phyloP scores from a whole-genome alignment of 2,329 filamentous ascomycete species.

The Colletotrichum sp. region DNA sequence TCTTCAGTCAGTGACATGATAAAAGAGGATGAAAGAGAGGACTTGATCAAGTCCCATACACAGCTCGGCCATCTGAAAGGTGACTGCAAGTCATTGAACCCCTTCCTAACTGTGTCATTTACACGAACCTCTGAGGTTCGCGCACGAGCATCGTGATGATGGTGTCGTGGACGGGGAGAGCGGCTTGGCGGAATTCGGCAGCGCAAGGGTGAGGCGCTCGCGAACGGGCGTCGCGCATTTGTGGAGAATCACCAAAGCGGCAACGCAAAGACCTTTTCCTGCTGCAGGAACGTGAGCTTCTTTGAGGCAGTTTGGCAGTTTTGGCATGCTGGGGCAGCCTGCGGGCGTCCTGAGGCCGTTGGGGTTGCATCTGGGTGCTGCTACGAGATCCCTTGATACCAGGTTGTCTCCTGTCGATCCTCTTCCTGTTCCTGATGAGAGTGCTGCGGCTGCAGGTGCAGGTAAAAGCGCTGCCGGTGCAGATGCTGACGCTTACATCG shows the following conservation, averaged over 20 bases:
- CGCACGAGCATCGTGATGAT: neutral
- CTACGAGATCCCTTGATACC: neutral
- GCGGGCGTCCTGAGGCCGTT: neutral
- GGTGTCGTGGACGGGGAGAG: neutral
- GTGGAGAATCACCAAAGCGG: constrained; percentile 6
- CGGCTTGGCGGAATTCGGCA: constrained; percentile 1
- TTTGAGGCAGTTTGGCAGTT: neutral
- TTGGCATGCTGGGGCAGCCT: neutral
- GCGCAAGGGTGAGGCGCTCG: neutral
- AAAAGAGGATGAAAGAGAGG: fast-evolving
- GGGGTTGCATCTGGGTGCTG: neutral
- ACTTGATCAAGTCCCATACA: neutral
- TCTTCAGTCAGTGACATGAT: neutral
- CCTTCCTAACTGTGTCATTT: neutral
- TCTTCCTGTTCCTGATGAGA: neutral
- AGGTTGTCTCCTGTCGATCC: neutral
- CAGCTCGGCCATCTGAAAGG: neutral
- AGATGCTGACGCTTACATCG: neutral
- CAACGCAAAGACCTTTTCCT: neutral
- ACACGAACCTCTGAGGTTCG: neutral
- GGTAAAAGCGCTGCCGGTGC: neutral
- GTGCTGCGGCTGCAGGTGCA: neutral
- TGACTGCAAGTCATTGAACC: neutral
- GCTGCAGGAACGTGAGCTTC: neutral
- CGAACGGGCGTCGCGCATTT: constrained; percentile 14